Conservation (phyloP, 1,284 basidiomycete species). For the Malassezia arunalokei region DNA sequence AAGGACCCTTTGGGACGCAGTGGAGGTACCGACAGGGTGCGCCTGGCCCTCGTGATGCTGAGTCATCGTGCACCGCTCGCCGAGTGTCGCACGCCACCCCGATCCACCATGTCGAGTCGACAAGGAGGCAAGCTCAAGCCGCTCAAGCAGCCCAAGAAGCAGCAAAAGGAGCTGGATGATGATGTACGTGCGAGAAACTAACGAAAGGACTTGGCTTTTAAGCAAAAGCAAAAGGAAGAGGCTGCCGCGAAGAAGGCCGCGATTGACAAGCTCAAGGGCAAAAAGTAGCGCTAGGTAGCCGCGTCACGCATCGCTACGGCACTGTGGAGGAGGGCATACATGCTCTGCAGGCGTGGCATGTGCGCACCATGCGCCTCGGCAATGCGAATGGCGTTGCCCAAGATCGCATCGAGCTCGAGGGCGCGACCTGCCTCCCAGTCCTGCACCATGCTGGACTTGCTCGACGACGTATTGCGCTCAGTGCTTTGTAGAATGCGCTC, state of each 20-base stretch:
- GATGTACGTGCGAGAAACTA: slow-evolving; percentile 22
- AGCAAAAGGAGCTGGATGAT: slow-evolving; percentile 33
- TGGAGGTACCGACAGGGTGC: not conserved
- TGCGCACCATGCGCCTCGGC: slow-evolving; percentile 45
- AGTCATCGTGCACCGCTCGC: not conserved
- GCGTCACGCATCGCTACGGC: not conserved
- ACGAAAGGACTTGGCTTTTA: slow-evolving; percentile 31
- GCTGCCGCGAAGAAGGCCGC: slow-evolving; percentile 36
- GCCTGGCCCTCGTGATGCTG: not conserved
- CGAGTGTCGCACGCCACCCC: not conserved
- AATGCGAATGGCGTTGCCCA: slow-evolving; percentile 43
- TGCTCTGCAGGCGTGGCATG: slow-evolving; percentile 47
- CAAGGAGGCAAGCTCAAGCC: slow-evolving; percentile 42
- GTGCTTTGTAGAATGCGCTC: slow-evolving; percentile 46
- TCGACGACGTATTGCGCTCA: slow-evolving; percentile 44
- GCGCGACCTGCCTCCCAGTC: slow-evolving; percentile 47
- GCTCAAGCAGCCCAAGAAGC: slow-evolving; percentile 38
- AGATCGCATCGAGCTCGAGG: slow-evolving; percentile 48
- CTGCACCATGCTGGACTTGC: slow-evolving; percentile 48
- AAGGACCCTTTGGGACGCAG: not conserved
- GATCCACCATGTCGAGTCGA: slow-evolving; percentile 26
- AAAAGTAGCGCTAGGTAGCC: slow-evolving; percentile 17
- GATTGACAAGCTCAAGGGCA: slow-evolving; percentile 25
- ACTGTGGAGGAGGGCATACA: slow-evolving; percentile 48
- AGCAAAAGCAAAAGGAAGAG: slow-evolving; percentile 36